Percentiles rank a stretch among this genome's conserved stretches.
These are phyloP conservation scores for Logfia minima DNA, from an alignment of 129 eudicot species.

Conservation along the genomic window DNA sequence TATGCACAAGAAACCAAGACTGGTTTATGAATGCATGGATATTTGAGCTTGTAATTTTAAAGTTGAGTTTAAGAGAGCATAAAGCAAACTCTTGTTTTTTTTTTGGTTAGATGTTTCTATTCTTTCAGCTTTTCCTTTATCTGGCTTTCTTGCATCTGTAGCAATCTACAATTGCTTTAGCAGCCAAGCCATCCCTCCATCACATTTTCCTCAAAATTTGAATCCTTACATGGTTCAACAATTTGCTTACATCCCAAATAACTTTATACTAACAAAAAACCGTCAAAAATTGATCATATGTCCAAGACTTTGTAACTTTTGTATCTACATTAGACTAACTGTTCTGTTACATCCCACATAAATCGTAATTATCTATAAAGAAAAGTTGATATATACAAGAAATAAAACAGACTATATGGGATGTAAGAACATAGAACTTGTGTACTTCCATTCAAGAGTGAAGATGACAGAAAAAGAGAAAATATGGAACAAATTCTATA, in stretches of 20 bases:
- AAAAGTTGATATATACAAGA: background rate
- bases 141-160: conserved; percentile 67
- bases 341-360: background rate
- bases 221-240: background rate
- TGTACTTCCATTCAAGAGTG: conserved; percentile 20
- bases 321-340: background rate
- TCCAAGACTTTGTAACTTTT: background rate
- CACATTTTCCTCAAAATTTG: conserved; percentile 14
- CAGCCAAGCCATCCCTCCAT: conserved; percentile 8
- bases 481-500: conserved; percentile 49
- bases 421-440: background rate
- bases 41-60: conserved; percentile 70
- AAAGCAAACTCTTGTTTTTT: conserved; percentile 55
- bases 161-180: conserved; percentile 47
- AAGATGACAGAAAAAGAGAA: conserved; percentile 28
- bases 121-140: conserved; percentile 51
- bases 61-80: conserved; percentile 45
- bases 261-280: background rate
- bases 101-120: conserved; percentile 39
- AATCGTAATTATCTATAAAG: background rate
- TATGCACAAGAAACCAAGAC: conserved; percentile 71
- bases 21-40: conserved; percentile 51
- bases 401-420: no score
- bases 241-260: background rate
- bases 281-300: background rate